Evolutionary conservation across 768 basidiomycete genomes (phyloP).

Genomic region (Nidularia pulvinata): DNA sequence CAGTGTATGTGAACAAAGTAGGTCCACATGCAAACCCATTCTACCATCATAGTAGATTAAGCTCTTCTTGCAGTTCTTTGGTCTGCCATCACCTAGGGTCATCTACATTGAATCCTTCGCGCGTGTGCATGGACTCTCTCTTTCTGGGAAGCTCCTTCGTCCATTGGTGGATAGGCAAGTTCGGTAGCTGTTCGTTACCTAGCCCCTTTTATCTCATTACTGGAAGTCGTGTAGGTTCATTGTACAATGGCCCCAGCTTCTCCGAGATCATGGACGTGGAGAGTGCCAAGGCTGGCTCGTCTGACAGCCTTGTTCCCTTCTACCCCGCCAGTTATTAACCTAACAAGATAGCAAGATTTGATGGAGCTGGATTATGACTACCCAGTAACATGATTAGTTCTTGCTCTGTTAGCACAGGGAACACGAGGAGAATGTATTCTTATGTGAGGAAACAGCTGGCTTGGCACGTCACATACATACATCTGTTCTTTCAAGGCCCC

Average conservation of each 20-base stretch:
- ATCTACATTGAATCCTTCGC: conserved; percentile 97
- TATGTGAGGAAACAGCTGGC: no score
- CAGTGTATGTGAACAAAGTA: conserved; percentile 74
- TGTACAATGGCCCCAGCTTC: conserved; percentile 84
- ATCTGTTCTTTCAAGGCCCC: no score
- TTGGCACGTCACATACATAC: no score
- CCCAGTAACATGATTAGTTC: no score
- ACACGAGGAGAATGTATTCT: no score
- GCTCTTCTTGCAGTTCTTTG: conserved; percentile 58
- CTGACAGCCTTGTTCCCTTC: conserved; percentile 23
- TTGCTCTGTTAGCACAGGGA: no score
- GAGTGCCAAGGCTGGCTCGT: conserved; percentile 69
- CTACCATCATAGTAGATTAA: conserved; percentile 6
- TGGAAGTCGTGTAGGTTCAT: conserved; percentile 56
- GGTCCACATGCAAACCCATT: conserved; percentile 15
- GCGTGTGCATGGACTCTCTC: conserved; percentile 75
- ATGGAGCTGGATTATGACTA: no score
- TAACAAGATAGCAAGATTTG: no score
- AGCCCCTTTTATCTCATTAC: not conserved
- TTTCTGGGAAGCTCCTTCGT: conserved; percentile 82
- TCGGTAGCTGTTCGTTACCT: not conserved
- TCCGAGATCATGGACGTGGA: conserved; percentile 35
- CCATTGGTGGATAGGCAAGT: conserved; percentile 78
- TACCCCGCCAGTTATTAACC: no score
- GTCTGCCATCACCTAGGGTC: conserved; percentile 65